Evolutionary conservation across 2,329 filamentous ascomycete genomes (phyloP), one percentile per base, ranked within the genome.

Genomic region (Colletotrichum sp.): DNA sequence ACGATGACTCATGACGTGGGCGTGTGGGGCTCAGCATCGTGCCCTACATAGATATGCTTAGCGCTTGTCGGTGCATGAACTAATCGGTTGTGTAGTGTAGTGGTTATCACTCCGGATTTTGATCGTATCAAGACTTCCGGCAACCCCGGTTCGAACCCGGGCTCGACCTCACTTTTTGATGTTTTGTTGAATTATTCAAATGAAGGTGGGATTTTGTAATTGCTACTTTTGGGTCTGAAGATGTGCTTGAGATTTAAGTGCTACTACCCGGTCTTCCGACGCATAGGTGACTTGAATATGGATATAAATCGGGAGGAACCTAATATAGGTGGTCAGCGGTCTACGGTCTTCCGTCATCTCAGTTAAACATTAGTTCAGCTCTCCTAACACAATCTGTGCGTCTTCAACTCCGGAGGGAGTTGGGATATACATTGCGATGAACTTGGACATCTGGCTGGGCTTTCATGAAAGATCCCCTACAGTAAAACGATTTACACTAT

Each of bases 51-150:
- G 0, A 7, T 5, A 24, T 5, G 30, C 1, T 36, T 6, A 13
- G 44, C 4, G 2, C 10, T 5, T 3, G 0, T 3, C 6, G 28
- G 12, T 7, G 12, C 55, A 72, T 12, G 16, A 62, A 34, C 0
- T 4, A 12, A 3, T 16, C 21, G 74, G 74, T 76, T 76, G 74
- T 76, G 65, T 76, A 74, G 74, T 76, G 74, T 76, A 76, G 74
- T 76, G 74, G 74, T 76, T 69, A 76, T 74, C 74, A 76, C 74
- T 74, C 74, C 74, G 70, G 74, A 76, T 76, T 76, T 76, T 76
- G 74, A 76, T 74, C 49, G 59, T 28, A 49, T 74, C 70, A 59
- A 34, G 34, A 55, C 4, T 76, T 76, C 74, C 70, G 74, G 74
- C 70, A 69, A 74, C 74, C 74, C 74, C 74, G 74, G 74, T 76